These are phyloP conservation scores for Drosera capensis DNA, from an alignment of 148 eudicot genomes.

Conservation along the genomic window DNA sequence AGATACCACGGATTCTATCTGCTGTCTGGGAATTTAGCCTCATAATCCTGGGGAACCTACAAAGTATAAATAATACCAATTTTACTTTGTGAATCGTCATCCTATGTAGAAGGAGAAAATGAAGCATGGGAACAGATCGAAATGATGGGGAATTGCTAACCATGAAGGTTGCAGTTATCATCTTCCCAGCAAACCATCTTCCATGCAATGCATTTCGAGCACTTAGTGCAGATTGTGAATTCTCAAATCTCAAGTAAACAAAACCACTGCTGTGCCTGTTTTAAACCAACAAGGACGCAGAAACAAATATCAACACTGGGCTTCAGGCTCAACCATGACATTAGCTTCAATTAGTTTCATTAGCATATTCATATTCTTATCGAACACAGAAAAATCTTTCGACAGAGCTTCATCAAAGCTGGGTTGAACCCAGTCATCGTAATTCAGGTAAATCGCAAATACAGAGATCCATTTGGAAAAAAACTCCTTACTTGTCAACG, in stretches of 20 bases:
- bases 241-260: constrained; percentile 68
- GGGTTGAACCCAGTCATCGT: too few relatives aligned
- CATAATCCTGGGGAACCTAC: constrained; percentile 50
- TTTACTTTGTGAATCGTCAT: too few relatives aligned
- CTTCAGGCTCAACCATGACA: too few relatives aligned
- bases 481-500: constrained; percentile 79
- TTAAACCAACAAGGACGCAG: too few relatives aligned
- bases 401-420: too few relatives aligned
- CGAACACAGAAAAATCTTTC: too few relatives aligned
- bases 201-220: constrained; percentile 71
- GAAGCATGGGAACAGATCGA: neutral
- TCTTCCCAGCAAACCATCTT: constrained; percentile 91
- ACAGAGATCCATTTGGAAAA: too few relatives aligned
- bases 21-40: constrained; percentile 59
- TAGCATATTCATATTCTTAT: too few relatives aligned
- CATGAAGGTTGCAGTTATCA: constrained; percentile 75
- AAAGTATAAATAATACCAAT: neutral
- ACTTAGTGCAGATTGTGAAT: constrained; percentile 38
- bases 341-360: too few relatives aligned
- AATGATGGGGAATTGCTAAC: constrained; percentile 12
- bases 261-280: constrained; percentile 61
- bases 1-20: too few relatives aligned
- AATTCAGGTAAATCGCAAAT: too few relatives aligned
- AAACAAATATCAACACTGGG: too few relatives aligned
- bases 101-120: neutral